Conservation (phyloP, 805 yeast genomes). For the Candida ponderosae region DNA sequence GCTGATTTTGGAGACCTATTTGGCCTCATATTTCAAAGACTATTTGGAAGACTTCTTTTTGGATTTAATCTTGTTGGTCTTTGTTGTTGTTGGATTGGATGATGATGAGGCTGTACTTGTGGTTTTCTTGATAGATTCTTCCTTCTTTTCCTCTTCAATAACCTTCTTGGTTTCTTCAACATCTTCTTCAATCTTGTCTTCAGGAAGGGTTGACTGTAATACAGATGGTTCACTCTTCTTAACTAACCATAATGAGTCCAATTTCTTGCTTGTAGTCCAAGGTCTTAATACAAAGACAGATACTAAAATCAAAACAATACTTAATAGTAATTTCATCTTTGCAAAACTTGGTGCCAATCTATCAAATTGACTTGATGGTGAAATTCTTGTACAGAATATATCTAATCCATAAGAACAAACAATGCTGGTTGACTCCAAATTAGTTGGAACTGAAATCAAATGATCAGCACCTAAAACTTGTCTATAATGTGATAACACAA, state of each 20-base stretch:
- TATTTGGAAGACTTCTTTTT: no score
- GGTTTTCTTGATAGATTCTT: not conserved
- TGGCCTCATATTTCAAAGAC: no score
- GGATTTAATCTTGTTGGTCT: not conserved
- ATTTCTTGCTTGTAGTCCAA: conserved; percentile 42
- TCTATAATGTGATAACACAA: conserved; percentile 45
- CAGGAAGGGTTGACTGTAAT: no score
- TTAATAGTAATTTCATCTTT: conserved; percentile 49
- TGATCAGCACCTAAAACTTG: conserved; percentile 25
- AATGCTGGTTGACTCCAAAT: conserved; percentile 74
- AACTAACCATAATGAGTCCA: conserved; percentile 28
- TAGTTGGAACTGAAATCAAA: conserved; percentile 47
- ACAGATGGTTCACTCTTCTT: not conserved
- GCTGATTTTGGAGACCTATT: no score
- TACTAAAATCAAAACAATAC: conserved; percentile 45
- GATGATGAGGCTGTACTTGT: no score
- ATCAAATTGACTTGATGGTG: conserved; percentile 84
- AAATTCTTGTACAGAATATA: conserved; percentile 65
- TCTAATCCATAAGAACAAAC: conserved; percentile 64
- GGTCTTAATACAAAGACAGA: conserved; percentile 47
- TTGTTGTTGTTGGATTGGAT: no score
- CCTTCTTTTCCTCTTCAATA: no score
- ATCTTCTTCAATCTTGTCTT: not conserved
- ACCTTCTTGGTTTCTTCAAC: not conserved
- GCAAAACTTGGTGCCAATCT: conserved; percentile 61